Base-by-base conservation (phyloP, 495 filamentous ascomycete genomes). In the Tuber indicum region DNA sequence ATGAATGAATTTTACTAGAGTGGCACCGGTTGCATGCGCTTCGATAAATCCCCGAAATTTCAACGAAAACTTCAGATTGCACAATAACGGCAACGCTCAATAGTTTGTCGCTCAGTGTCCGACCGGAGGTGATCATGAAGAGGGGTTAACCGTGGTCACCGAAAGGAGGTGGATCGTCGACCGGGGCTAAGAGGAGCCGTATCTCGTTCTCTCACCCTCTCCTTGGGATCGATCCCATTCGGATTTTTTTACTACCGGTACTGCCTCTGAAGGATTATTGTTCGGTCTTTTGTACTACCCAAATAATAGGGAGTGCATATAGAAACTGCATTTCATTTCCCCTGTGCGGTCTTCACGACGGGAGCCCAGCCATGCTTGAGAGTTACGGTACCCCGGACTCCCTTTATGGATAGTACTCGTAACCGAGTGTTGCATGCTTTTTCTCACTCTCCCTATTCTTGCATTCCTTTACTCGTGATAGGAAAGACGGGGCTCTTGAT, bases 251-350 rank as follows among this genome's bases (percentile, higher is more conserved):
- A 75, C 72, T 49, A n/a, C 52, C 44, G 10, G 44, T 79, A 72
- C 77, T 79, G 43, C 75, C 75, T 79, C 77, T 66, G 58, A 66
- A 66, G 58, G 32, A 36, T 32, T 8, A 19, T 66, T 36, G 58
- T 44, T 72, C 77, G n/a, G 69, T 78, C 79, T 79, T 32, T 74
- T 79, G 78, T 79, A 74, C 58, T 26, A 79, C 78, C 74, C 72
- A 74, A 77, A 74, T 47, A 73, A 74, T 72, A 72, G 71, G 77
- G 77, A 72, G 76, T 73, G 78, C 77, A 78, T 78, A 78, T 76
- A 74, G 71, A 70, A 66, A 74, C 75, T 71, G 77, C 77, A 74
- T 75, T 77, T 77, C 75, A 80, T 79, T 79, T 79, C 78, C 75
- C 78, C 75, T 19, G 75, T 73, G 72, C 71, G 71, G 74, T 46